Evolutionary conservation across 2,329 filamentous ascomycete genomes (phyloP), one percentile per base, ranked within the genome.

Genomic region (Scedosporium dehoogii): DNA sequence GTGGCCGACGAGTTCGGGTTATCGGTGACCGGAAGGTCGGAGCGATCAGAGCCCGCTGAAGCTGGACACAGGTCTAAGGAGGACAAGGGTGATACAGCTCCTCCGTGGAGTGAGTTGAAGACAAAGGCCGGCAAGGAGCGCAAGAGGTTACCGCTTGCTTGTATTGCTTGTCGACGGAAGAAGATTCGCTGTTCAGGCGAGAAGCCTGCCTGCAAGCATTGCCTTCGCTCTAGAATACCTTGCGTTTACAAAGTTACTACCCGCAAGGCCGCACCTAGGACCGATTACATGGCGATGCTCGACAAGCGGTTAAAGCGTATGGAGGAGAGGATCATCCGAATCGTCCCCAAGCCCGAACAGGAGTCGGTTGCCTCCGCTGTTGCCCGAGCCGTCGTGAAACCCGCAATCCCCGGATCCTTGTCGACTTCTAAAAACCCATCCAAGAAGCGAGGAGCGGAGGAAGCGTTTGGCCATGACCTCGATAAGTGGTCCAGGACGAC

Each of bases 221-320:
- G 94, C 72, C 81, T 96, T 64, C 85, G 92, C 63, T 96, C 93
- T 60, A 85, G 93, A 53, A 96, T 96, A 68, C 93, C 93, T 1
- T 99, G 94, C 72, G 92, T 97, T 4, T 99, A 97, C 81, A 97
- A 97, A 71, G 91, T 96, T 64, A 97, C 92, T 0, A 92, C 92
- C 3, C 84, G 94, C 64, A 97, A 97, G 74, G 92, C 93, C 1
- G 92, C 92, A 3, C 94, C 94, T 2, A 84, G 94, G 60, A 97
- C 94, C 18, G 94, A 97, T 74, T 97, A 97, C 74, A 97, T 97
- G 94, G 92, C 92, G 51, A 97, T 97, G 92, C 78, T 97, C 69
- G 94, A 97, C 76, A 97, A 96, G 76, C 85, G 94, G 61, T 75
- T 97, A 67, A 97, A 96, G 78, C 83, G 93, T 63, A 97, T 97